These are phyloP conservation scores for Tremella yokohamensis DNA, from an alignment of 768 basidiomycete species.

Conservation along the genomic window DNA sequence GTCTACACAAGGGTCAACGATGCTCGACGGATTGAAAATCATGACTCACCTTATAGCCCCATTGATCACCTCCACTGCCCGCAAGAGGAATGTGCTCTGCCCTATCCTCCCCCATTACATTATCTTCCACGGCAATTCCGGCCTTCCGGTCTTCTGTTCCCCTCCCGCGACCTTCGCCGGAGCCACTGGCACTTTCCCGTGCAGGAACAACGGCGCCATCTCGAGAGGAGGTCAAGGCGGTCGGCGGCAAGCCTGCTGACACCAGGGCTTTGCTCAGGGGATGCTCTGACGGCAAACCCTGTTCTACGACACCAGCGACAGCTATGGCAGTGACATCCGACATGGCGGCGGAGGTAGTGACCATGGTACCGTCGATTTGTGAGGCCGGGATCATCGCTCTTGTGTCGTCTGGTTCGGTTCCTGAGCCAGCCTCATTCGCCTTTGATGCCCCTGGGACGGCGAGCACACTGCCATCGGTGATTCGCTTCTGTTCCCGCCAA, in stretches of 20 bases:
- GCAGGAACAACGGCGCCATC: conserved; percentile 45
- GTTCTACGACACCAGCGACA: conserved; percentile 16
- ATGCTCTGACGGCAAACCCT: conserved; percentile 34
- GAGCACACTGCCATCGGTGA: conserved; percentile 7
- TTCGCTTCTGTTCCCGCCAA: conserved; percentile 43
- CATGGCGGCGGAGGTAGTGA: not conserved
- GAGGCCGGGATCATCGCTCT: not conserved
- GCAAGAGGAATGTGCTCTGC: conserved; percentile 21
- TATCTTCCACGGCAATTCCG: conserved; percentile 24
- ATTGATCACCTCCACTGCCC: conserved; percentile 39
- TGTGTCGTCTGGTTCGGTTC: no score
- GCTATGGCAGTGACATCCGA: not conserved
- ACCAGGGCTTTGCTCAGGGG: conserved; percentile 45
- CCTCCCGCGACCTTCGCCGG: conserved; percentile 31
- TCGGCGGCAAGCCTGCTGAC: conserved; percentile 48
- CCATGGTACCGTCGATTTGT: not conserved
- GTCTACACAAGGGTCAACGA: conserved; percentile 56
- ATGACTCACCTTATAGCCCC: conserved; percentile 47
- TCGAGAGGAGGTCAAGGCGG: conserved; percentile 38
- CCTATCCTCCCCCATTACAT: conserved; percentile 41
- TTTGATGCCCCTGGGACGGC: not conserved
- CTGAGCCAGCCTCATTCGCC: not conserved
- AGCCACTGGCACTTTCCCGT: conserved; percentile 38
- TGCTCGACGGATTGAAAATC: conserved; percentile 1
- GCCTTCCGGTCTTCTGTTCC: conserved; percentile 28